phyloP scores from a whole-genome alignment of 306 rosid species.

The Carpinus fangiana region DNA sequence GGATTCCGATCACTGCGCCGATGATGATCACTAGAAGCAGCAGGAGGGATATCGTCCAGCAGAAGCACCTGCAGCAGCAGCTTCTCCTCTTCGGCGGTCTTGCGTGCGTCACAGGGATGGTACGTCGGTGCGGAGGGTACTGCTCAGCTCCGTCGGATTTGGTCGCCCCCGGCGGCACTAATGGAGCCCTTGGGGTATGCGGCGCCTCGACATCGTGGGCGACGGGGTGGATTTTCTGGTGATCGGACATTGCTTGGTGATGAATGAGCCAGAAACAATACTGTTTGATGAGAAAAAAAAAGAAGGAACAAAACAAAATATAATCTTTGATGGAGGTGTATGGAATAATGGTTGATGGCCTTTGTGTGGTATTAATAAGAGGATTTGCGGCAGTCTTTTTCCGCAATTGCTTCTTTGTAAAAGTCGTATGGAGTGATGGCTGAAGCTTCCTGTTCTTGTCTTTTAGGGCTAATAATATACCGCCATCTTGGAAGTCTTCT shows the following conservation, averaged over 20 bases:
- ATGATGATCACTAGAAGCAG: slow-evolving; percentile 43
- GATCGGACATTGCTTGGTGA: slow-evolving; percentile 50
- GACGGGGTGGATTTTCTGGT: slow-evolving; percentile 66
- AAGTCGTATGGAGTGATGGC: slow-evolving; percentile 5
- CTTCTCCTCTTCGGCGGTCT: slow-evolving; percentile 74
- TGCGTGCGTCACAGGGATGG: slow-evolving; percentile 43
- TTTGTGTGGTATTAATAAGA: too few species aligned
- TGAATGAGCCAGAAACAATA: too few species aligned
- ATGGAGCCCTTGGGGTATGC: slow-evolving; percentile 50
- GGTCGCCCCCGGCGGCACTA: slow-evolving; percentile 37
- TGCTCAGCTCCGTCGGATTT: slow-evolving; percentile 44
- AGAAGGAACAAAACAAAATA: background rate
- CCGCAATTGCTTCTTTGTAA: background rate
- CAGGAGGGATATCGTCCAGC: slow-evolving; percentile 47
- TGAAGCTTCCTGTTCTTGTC: slow-evolving; percentile 41
- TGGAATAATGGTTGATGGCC: too few species aligned
- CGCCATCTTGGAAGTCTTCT: slow-evolving; percentile 23
- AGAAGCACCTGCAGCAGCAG: slow-evolving; percentile 61
- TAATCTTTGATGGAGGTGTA: background rate
- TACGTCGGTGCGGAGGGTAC: slow-evolving; percentile 35
- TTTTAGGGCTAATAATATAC: slow-evolving; percentile 19
- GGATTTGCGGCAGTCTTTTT: background rate
- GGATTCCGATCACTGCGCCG: slow-evolving; percentile 48
- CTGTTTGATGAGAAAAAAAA: background rate
- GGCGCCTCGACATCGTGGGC: slow-evolving; percentile 60